phyloP scores from a whole-genome alignment of 306 rosid species.

The Pterocarpus santalinus region DNA sequence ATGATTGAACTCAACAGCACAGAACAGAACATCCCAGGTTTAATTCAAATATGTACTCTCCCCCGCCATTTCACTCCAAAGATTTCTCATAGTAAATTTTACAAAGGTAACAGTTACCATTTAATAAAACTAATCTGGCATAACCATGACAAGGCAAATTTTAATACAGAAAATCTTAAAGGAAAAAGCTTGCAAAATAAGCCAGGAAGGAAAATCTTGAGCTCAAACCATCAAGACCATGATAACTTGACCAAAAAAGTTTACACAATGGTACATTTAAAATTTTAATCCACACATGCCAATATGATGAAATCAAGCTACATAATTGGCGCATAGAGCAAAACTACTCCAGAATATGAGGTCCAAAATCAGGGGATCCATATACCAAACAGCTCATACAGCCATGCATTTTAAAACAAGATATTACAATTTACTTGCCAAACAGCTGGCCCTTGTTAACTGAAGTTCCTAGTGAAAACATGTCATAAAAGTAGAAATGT shows the following conservation, averaged over 20 bases:
- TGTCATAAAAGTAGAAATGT: conserved; percentile 3
- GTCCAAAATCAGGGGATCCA: conserved; percentile 16
- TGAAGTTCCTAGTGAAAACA: conserved; percentile 21
- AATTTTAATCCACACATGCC: conserved; percentile 3
- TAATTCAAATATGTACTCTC: conserved; percentile 26
- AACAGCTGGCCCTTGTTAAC: conserved; percentile 12
- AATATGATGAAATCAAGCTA: conserved; percentile 17
- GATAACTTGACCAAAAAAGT: conserved; percentile 29
- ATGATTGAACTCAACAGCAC: background rate
- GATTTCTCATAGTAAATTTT: conserved; percentile 21
- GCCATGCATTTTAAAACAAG: background rate
- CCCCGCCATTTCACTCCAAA: conserved; percentile 16
- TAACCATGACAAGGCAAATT: background rate
- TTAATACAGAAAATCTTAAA: conserved; percentile 43
- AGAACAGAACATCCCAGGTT: conserved; percentile 16
- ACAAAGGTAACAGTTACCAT: conserved; percentile 2
- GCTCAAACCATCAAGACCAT: conserved; percentile 16
- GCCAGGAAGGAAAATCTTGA: conserved; percentile 16
- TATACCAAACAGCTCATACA: background rate
- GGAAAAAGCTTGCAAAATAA: background rate
- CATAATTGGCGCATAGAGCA: background rate
- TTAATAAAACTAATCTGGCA: conserved; percentile 10
- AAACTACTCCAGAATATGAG: conserved; percentile 3
- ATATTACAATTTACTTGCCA: conserved; percentile 4
- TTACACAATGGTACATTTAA: conserved; percentile 10